Base-by-base conservation (phyloP, 2,329 filamentous ascomycete genomes). In the Immersiporthe knoxdaviesiana region DNA sequence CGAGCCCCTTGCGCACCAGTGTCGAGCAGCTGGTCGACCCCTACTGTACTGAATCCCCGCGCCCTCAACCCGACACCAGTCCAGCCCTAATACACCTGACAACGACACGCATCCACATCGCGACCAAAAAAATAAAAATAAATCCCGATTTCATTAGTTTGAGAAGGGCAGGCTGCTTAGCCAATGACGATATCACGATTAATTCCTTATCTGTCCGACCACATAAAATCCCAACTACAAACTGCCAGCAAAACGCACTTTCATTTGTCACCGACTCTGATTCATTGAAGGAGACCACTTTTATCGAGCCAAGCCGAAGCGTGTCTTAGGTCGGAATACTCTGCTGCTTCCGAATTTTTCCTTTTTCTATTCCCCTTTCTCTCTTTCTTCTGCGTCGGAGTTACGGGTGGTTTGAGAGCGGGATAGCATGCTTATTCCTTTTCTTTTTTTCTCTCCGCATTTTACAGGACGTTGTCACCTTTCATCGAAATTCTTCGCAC, bases 121-220 rank as follows among this genome's bases (percentile, higher is more conserved):
- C 52, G 39, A 63, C 60, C 27, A 54, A 58, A n/a, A 47, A 21
- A 44, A 14, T 14, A 35, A 35, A 35, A 35, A 35, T 8, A n/a
- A 35, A 35, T 44, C 58, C 50, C 61, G 60, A 65, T 71, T 61
- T 58, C 65, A 52, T 24, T 24, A 66, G 47, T 63, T 47, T 30
- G 60, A 69, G 69, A 69, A 47, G 64, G 65, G 21, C 56, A 21
- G 61, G 61, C 64, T 66, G 69, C 69, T 67, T 54, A 69, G 67
- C 62, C 44, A 54, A 65, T 64, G 54, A 71, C 67, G 67, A 71
- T 44, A 65, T 69, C 37, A 69, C 68, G 68, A 70, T 59, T 65
- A 24, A 62, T 37, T 24, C 39, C 61, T 67, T 56, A 59, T 60
- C 52, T 47, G 24, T 56, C 47, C 56, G 32, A 59, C 27, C 27